Conservation (phyloP, 805 yeast genomes). For the Saccharomycopsis sp. region DNA sequence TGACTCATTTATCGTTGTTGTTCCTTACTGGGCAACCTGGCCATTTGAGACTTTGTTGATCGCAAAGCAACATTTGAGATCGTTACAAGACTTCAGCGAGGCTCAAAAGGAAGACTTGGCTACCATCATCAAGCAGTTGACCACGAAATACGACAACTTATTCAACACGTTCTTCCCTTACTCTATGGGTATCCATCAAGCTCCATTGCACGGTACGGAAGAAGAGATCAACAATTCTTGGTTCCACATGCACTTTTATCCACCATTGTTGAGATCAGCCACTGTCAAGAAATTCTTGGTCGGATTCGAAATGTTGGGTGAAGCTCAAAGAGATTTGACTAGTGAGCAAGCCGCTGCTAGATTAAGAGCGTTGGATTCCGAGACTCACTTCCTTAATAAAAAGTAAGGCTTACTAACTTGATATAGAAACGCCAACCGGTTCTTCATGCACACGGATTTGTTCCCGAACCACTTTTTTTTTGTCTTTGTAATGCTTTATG, state of each 20-base stretch:
- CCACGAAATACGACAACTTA: conserved; percentile 63
- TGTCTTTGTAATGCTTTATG: not conserved
- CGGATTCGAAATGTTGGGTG: conserved; percentile 63
- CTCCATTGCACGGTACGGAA: conserved; percentile 45
- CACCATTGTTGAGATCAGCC: conserved; percentile 68
- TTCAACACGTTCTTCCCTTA: conserved; percentile 68
- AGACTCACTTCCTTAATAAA: conserved; percentile 22
- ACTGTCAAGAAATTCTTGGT: conserved; percentile 70
- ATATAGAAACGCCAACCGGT: no score
- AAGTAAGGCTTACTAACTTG: no score
- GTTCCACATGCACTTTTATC: conserved; percentile 74
- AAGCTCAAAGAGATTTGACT: conserved; percentile 64
- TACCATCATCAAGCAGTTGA: conserved; percentile 41
- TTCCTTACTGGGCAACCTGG: conserved; percentile 82
- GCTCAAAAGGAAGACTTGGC: conserved; percentile 52
- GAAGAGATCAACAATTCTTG: conserved; percentile 41
- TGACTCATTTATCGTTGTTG: conserved; percentile 58
- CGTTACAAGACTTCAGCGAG: conserved; percentile 40
- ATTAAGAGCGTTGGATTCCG: conserved; percentile 38
- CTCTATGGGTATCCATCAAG: conserved; percentile 79
- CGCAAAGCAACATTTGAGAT: conserved; percentile 47
- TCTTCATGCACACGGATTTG: no score
- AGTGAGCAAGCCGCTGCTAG: conserved; percentile 60
- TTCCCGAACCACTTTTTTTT: no score
- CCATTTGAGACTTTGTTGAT: conserved; percentile 68